Conservation (phyloP, 176 grass and related monocot species). For the Calamus simplicifolius region DNA sequence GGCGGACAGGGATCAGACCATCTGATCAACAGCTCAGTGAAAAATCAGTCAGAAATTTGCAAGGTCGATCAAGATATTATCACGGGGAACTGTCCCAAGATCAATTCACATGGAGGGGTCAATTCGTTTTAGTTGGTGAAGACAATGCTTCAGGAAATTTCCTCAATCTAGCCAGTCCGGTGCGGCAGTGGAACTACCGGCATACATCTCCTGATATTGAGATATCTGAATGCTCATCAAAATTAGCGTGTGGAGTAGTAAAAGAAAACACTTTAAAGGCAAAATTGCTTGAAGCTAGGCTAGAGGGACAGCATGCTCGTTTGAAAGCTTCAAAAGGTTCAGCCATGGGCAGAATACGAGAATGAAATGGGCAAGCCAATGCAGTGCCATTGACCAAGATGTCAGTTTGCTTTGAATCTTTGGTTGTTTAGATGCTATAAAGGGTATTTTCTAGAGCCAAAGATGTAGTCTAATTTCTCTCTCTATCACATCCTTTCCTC, state of each 20-base stretch:
- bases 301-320: constrained; percentile 76
- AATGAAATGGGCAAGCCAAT: constrained; percentile 9
- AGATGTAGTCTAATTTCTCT: too few species aligned
- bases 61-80: constrained; percentile 16
- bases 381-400: too few species aligned
- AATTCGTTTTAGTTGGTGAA: constrained; percentile 17
- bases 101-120: constrained; percentile 10
- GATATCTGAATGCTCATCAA: constrained; percentile 38
- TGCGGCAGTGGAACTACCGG: constrained; percentile 19
- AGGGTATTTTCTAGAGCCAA: too few species aligned
- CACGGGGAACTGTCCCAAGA: constrained; percentile 15
- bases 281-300: constrained; percentile 85
- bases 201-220: constrained; percentile 10
- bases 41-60: constrained; percentile 39
- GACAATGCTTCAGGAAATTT: constrained; percentile 13
- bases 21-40: not conserved
- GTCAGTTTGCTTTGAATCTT: too few species aligned
- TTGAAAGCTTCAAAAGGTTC: constrained; percentile 37
- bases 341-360: constrained; percentile 9
- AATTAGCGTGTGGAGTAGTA: constrained; percentile 11
- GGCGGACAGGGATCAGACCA: not conserved
- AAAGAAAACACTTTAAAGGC: constrained; percentile 62
- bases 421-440: too few species aligned
- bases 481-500: too few species aligned
- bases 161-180: constrained; percentile 17